Evolutionary conservation across 2,329 filamentous ascomycete species (phyloP).

Genomic region (Cercospora berteroae): DNA sequence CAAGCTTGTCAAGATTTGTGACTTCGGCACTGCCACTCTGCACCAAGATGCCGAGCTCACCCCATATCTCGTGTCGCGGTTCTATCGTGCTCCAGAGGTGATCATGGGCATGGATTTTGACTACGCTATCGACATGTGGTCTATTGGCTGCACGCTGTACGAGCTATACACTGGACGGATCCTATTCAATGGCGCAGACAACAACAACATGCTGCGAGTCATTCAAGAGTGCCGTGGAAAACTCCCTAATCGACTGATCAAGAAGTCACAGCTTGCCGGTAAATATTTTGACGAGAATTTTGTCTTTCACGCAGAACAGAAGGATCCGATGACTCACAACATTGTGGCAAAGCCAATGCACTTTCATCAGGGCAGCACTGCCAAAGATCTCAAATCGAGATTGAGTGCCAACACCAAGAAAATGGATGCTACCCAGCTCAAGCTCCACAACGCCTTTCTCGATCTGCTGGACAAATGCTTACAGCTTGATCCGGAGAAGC

Average conservation of each 20-base stretch:
- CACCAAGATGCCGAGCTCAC: constrained; percentile 88
- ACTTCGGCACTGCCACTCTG: constrained; percentile 93
- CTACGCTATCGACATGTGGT: constrained; percentile 95
- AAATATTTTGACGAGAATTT: constrained; percentile 68
- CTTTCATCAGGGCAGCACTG: constrained; percentile 60
- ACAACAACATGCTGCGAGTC: constrained; percentile 95
- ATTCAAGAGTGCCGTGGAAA: constrained; percentile 97
- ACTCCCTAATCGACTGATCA: constrained; percentile 83
- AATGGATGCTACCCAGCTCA: constrained; percentile 70
- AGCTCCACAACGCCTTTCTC: constrained; percentile 78
- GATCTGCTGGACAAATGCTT: constrained; percentile 88
- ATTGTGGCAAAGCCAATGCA: constrained; percentile 66
- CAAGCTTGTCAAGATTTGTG: constrained; percentile 88
- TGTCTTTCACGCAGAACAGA: constrained; percentile 80
- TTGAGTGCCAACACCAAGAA: constrained; percentile 65
- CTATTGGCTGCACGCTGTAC: constrained; percentile 93
- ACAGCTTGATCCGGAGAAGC: constrained; percentile 85
- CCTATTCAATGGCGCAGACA: constrained; percentile 88
- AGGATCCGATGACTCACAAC: constrained; percentile 84
- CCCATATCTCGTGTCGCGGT: constrained; percentile 92
- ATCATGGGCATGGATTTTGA: constrained; percentile 96
- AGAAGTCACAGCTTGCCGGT: constrained; percentile 71
- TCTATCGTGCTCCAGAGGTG: constrained; percentile 95
- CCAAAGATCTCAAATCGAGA: constrained; percentile 75
- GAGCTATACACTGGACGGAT: constrained; percentile 98